Conservation (phyloP, 106 monocot species). For the Dioscorea alata region DNA sequence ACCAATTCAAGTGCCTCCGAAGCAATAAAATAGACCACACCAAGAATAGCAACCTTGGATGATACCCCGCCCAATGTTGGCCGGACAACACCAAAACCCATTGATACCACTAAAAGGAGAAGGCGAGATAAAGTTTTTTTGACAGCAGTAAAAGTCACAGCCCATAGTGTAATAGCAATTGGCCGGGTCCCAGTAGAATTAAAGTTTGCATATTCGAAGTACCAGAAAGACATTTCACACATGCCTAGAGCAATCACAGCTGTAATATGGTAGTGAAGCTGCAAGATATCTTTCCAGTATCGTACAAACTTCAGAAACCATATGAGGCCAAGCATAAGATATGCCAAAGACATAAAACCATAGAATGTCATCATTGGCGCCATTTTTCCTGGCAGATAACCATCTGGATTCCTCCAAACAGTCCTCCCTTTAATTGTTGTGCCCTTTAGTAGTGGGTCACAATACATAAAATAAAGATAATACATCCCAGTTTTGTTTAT, state of each 20-base stretch:
- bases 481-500: slow-evolving; percentile 92
- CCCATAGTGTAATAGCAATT: slow-evolving; percentile 89
- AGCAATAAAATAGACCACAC: slow-evolving; percentile 79
- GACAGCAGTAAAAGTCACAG: slow-evolving; percentile 89
- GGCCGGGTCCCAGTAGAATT: slow-evolving; percentile 87
- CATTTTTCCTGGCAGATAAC: slow-evolving; percentile 98
- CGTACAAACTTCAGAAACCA: slow-evolving; percentile 93
- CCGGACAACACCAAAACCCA: slow-evolving; percentile 88
- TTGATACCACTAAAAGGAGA: slow-evolving; percentile 92
- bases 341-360: slow-evolving; percentile 92
- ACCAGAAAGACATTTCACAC: slow-evolving; percentile 99
- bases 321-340: slow-evolving; percentile 77
- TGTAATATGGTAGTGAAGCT: slow-evolving; percentile 89
- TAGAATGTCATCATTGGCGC: slow-evolving; percentile 84
- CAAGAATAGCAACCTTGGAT: slow-evolving; percentile 65
- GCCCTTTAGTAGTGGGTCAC: slow-evolving; percentile 77
- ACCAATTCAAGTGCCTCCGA: slow-evolving; percentile 98
- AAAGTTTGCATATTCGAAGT: slow-evolving; percentile 95
- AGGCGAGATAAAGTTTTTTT: slow-evolving; percentile 94
- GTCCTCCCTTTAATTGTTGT: slow-evolving; percentile 68
- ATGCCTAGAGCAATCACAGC: slow-evolving; percentile 90
- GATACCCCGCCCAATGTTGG: slow-evolving; percentile 88
- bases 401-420: slow-evolving; percentile 91
- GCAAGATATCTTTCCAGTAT: slow-evolving; percentile 81
- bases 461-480: slow-evolving; percentile 98